Percentiles rank a stretch among this genome's conserved stretches.
Evolutionary conservation across 2,329 filamentous ascomycete genomes (phyloP).

Genomic region (Xylaria sp.): DNA sequence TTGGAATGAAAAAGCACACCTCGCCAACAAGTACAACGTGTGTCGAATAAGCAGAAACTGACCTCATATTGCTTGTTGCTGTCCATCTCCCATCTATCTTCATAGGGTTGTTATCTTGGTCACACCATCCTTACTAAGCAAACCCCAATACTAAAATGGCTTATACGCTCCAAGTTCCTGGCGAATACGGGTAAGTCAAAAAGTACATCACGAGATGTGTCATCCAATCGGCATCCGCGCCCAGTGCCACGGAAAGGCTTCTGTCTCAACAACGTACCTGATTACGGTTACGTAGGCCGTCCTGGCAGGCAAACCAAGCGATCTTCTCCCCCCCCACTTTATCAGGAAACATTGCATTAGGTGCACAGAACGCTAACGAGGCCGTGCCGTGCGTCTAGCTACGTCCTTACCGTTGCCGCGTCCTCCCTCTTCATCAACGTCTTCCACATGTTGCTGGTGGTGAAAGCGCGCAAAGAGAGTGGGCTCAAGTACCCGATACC

Average conservation of each 20-base stretch:
- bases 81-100: background rate
- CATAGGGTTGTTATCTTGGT: background rate
- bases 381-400: constrained; percentile 45
- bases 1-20: background rate
- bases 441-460: constrained; percentile 53
- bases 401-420: constrained; percentile 61
- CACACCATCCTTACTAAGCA: constrained; percentile 2
- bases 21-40: background rate
- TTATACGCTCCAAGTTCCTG: constrained; percentile 47
- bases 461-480: constrained; percentile 52
- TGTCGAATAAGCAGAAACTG: too few species aligned
- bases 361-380: background rate
- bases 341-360: constrained; percentile 4
- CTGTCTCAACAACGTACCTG: constrained; percentile 6
- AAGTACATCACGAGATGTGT: background rate
- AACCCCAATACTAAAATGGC: constrained; percentile 42
- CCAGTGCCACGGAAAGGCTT: background rate
- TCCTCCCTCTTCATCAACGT: constrained; percentile 61
- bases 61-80: background rate
- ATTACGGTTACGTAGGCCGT: constrained; percentile 14
- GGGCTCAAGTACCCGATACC: constrained; percentile 59
- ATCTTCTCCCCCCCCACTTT: background rate
- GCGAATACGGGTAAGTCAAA: constrained; percentile 53
- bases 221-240: background rate
- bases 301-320: too few species aligned